Evolutionary conservation across 805 yeast genomes (phyloP).

Genomic region (Kodamaea restingae): DNA sequence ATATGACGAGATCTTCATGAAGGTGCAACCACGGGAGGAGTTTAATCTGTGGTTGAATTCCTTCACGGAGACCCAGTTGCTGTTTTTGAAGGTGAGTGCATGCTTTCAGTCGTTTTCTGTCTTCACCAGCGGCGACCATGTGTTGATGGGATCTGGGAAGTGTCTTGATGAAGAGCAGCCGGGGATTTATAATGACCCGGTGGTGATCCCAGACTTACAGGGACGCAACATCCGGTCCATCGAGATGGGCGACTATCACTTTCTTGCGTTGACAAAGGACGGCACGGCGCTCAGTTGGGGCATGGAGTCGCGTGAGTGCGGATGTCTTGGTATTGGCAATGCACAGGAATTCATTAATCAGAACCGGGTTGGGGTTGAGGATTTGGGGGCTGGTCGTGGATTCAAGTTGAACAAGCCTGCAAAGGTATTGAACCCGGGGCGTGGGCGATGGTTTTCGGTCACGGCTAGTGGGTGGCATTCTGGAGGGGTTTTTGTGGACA

Average conservation of each 20-base stretch:
- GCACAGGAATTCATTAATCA: constrained; percentile 11
- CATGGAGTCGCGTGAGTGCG: constrained; percentile 54
- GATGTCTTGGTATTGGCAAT: constrained; percentile 63
- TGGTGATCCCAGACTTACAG: constrained; percentile 40
- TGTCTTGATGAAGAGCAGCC: constrained; percentile 8
- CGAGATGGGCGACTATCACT: constrained; percentile 71
- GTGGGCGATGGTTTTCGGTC: constrained; percentile 51
- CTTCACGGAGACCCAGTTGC: constrained; percentile 18
- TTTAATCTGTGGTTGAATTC: constrained; percentile 30
- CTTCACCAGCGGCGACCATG: constrained; percentile 49
- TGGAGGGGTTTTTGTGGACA: constrained; percentile 44
- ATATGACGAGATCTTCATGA: constrained; percentile 10
- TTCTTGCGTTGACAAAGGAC: constrained; percentile 52
- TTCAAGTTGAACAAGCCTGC: constrained; percentile 18
- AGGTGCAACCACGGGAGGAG: constrained; percentile 16
- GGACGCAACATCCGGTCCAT: constrained; percentile 48
- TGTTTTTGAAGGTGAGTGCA: constrained; percentile 51
- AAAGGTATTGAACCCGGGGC: constrained; percentile 37
- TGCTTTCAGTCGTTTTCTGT: constrained; percentile 52
- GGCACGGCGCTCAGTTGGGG: constrained; percentile 71
- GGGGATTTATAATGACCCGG: constrained; percentile 20
- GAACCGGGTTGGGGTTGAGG: constrained; percentile 15
- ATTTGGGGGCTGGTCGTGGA: constrained; percentile 31
- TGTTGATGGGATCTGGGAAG: constrained; percentile 35
- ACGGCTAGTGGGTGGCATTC: constrained; percentile 84